Evolutionary conservation across 371 early-diverging fungal species (phyloP).

Genomic region (Mortierella sp.): DNA sequence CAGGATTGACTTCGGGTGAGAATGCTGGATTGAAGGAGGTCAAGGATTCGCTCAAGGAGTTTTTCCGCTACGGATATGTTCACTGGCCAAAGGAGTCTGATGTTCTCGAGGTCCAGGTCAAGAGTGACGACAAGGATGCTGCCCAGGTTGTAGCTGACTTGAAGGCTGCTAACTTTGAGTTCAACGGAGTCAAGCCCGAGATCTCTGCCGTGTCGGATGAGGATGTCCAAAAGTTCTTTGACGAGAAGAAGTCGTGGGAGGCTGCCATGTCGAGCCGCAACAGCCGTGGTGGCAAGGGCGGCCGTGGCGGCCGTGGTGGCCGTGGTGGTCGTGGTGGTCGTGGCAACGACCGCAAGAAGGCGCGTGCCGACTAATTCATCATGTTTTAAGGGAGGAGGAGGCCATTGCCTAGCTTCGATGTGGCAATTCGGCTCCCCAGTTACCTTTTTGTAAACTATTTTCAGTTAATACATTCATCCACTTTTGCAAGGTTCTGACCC

Average conservation of each 20-base stretch:
- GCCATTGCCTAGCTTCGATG: too few relatives aligned
- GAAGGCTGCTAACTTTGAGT: slow-evolving; percentile 35
- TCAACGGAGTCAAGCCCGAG: slow-evolving; percentile 52
- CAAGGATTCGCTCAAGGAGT: slow-evolving; percentile 49
- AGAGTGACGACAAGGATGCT: slow-evolving; percentile 53
- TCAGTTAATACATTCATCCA: too few relatives aligned
- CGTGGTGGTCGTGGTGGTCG: slow-evolving; percentile 46
- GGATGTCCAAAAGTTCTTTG: slow-evolving; percentile 52
- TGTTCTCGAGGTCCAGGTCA: slow-evolving; percentile 54
- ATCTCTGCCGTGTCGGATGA: slow-evolving; percentile 47
- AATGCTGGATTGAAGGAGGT: slow-evolving; percentile 43
- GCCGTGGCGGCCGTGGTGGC: slow-evolving; percentile 46
- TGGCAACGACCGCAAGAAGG: slow-evolving; percentile 48
- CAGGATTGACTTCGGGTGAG: slow-evolving; percentile 45
- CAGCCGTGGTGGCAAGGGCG: slow-evolving; percentile 39
- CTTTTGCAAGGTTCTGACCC: too few relatives aligned
- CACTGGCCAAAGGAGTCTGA: slow-evolving; percentile 49
- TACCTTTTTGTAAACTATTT: too few relatives aligned
- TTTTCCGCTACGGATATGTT: slow-evolving; percentile 54
- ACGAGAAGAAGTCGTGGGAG: slow-evolving; percentile 51
- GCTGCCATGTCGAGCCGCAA: slow-evolving; percentile 27
- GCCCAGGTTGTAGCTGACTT: slow-evolving; percentile 43
- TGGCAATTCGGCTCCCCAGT: too few relatives aligned
- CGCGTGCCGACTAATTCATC: slow-evolving; percentile 29
- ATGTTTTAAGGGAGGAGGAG: not conserved